A percentile compares a stretch with the other conserved stretches of the same genome.
Conservation (phyloP, 768 basidiomycete species). For the Tricholoma furcatifolium region DNA sequence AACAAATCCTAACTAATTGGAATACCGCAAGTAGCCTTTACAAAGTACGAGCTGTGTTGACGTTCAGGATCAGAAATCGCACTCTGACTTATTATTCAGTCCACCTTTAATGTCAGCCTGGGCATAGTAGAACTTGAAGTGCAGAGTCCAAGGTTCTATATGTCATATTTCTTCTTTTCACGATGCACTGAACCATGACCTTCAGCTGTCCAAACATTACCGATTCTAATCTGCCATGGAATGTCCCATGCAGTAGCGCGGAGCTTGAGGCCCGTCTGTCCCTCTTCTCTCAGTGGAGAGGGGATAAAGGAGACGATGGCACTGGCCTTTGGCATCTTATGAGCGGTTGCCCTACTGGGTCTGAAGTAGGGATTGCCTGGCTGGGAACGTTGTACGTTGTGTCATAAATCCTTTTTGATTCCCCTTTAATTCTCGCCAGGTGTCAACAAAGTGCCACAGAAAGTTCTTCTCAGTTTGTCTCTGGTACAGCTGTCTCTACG, state of each 20-base stretch:
- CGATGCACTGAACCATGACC: background rate
- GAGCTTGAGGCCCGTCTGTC: constrained; percentile 72
- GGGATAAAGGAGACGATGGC: constrained; percentile 65
- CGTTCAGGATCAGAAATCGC: background rate
- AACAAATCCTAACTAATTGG: constrained; percentile 75
- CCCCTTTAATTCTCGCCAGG: constrained; percentile 26
- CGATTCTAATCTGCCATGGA: constrained; percentile 65
- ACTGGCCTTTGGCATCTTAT: constrained; percentile 88
- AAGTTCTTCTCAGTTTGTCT: constrained; percentile 50
- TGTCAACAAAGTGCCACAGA: constrained; percentile 57
- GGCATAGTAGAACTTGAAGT: constrained; percentile 81
- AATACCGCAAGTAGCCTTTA: constrained; percentile 76
- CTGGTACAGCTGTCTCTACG: constrained; percentile 82
- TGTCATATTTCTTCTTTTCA: constrained; percentile 2
- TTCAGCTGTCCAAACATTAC: constrained; percentile 60
- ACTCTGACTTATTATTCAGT: constrained; percentile 28
- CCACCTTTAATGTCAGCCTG: constrained; percentile 81
- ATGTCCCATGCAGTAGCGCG: constrained; percentile 60
- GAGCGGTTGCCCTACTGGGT: constrained; percentile 80
- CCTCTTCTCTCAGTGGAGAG: constrained; percentile 81
- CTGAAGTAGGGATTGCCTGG: constrained; percentile 88
- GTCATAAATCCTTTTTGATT: background rate
- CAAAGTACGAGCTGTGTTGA: constrained; percentile 40
- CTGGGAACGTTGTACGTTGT: constrained; percentile 65
- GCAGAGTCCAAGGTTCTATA: constrained; percentile 49